Percentiles rank a stretch among this genome's conserved stretches.
These are phyloP conservation scores for Trichoderma hamatum DNA, from an alignment of 2,329 filamentous ascomycete species.

Conservation along the genomic window DNA sequence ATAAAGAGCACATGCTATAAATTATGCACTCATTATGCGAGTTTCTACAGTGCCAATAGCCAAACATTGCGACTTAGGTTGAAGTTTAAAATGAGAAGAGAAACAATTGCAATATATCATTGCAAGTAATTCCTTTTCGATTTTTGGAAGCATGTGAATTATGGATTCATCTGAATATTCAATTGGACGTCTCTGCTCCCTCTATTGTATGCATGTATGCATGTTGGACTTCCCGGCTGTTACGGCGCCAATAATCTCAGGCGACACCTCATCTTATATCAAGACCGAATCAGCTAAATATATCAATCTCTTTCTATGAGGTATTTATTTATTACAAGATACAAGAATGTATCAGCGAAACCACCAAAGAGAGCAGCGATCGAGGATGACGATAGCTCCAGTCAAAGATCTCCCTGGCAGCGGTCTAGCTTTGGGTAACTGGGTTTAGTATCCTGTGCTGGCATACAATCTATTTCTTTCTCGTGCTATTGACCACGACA, in stretches of 20 bases:
- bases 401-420: no score
- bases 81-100: background rate
- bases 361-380: background rate
- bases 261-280: background rate
- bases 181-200: background rate
- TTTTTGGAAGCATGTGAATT: background rate
- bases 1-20: background rate
- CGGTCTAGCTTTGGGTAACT: no score
- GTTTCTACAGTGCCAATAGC: background rate
- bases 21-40: no score
- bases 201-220: background rate
- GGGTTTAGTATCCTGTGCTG: no score
- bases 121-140: background rate
- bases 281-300: background rate
- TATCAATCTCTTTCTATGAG: background rate
- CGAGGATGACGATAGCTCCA: no score
- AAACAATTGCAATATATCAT: background rate
- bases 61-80: no score
- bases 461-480: background rate
- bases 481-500: background rate
- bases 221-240: no score
- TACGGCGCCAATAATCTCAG: background rate
- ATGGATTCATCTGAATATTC: background rate
- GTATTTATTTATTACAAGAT: background rate
- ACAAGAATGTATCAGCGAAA: background rate